Evolutionary conservation across 257 asterid species (phyloP).

Genomic region (Gardenia jasminoides): DNA sequence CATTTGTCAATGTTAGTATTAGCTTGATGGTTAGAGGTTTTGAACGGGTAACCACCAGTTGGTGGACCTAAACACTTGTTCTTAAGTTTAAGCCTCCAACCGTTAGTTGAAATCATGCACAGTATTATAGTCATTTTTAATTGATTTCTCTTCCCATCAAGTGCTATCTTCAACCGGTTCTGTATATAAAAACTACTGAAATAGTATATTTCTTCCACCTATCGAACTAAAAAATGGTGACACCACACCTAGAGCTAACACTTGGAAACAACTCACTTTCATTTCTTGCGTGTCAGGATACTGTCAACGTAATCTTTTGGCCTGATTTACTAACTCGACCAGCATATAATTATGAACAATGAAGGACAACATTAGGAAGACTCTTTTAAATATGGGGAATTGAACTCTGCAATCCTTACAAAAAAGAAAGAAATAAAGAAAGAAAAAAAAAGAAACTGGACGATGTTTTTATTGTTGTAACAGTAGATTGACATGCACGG

Average conservation of each 20-base stretch:
- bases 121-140: not conserved
- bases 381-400: not conserved
- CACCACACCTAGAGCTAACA: not conserved
- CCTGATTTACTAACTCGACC: not conserved
- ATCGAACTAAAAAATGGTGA: not conserved
- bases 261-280: not conserved
- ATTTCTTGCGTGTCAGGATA: too few relatives aligned
- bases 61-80: slow-evolving; percentile 59
- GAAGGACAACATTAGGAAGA: not conserved
- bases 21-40: slow-evolving; percentile 36
- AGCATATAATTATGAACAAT: too few relatives aligned
- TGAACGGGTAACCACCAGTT: slow-evolving; percentile 67
- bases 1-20: slow-evolving; percentile 32
- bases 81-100: slow-evolving; percentile 26
- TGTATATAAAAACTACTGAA: not conserved
- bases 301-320: not conserved
- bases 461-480: not conserved
- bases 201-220: not conserved
- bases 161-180: not conserved
- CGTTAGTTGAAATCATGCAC: slow-evolving; percentile 28
- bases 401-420: not conserved
- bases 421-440: too few relatives aligned
- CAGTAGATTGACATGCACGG: not conserved
- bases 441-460: not conserved
- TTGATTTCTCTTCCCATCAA: not conserved